Evolutionary conservation across 176 grass and related monocot genomes (phyloP).

Genomic region (Oryza nivara): DNA sequence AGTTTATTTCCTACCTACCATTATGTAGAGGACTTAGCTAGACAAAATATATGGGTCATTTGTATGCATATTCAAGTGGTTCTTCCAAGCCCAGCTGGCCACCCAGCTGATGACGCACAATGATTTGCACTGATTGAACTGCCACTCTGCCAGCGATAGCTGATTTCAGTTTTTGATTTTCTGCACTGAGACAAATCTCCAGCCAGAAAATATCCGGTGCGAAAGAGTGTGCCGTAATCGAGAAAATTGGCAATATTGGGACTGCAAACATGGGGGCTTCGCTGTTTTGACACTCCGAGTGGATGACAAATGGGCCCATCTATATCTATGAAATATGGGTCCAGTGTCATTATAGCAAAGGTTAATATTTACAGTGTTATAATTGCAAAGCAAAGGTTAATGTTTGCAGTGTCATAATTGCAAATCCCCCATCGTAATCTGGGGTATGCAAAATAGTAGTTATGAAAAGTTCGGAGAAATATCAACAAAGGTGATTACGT

Average conservation of each 20-base stretch:
- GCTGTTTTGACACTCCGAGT: too few species aligned
- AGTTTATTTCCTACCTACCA: neutral
- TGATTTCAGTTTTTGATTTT: neutral
- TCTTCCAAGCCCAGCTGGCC: conserved; percentile 23
- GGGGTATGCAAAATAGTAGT: neutral
- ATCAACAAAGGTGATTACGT: neutral
- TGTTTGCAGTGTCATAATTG: too few species aligned
- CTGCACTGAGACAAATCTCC: neutral
- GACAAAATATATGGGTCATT: conserved; percentile 5
- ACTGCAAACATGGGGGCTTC: too few species aligned
- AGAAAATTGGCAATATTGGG: too few species aligned
- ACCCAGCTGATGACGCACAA: conserved; percentile 13
- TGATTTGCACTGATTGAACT: conserved; percentile 12
- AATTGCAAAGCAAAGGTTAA: too few species aligned
- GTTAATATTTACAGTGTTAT: too few species aligned
- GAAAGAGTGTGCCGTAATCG: neutral
- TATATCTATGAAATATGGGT: too few species aligned
- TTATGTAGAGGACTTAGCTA: neutral
- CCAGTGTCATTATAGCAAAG: too few species aligned
- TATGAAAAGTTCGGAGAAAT: neutral
- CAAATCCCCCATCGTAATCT: neutral
- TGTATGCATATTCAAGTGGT: conserved; percentile 8
- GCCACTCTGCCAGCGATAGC: neutral
- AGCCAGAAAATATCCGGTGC: neutral
- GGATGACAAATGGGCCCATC: too few species aligned